phyloP scores from a whole-genome alignment of 768 basidiomycete genomes.

The Postia placenta region DNA sequence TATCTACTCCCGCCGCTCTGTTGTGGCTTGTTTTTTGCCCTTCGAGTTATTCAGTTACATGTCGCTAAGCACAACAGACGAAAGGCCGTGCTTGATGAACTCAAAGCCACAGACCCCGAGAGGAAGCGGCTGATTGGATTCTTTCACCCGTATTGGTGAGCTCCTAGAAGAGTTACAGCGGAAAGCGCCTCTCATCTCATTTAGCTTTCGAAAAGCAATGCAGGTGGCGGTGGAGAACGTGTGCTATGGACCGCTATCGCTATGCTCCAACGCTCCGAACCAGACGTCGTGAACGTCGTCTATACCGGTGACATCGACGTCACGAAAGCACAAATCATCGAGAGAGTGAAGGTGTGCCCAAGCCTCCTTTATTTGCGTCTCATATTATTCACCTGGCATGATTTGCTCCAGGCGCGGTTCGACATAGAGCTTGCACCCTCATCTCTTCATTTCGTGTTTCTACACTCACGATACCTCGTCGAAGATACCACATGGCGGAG shows the following conservation, averaged over 20 bases:
- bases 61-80: too few species aligned
- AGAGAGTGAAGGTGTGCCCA: constrained; percentile 69
- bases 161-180: neutral
- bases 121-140: constrained; percentile 58
- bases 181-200: constrained; percentile 19
- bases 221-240: constrained; percentile 94
- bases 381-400: neutral
- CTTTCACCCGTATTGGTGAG: constrained; percentile 96
- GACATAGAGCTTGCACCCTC: constrained; percentile 63
- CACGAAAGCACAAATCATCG: constrained; percentile 73
- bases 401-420: constrained; percentile 58
- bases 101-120: constrained; percentile 7
- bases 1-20: too few species aligned
- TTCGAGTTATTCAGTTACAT: too few species aligned
- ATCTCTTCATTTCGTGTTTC: constrained; percentile 76
- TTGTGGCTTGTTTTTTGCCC: too few species aligned
- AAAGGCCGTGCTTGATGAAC: constrained; percentile 4
- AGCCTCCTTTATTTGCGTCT: neutral
- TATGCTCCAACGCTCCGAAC: constrained; percentile 62
- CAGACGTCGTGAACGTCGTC: constrained; percentile 64
- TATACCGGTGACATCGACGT: constrained; percentile 87
- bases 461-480: constrained; percentile 61
- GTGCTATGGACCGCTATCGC: constrained; percentile 91
- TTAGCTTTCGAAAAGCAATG: constrained; percentile 56
- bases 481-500: constrained; percentile 80